Conservation (phyloP, 805 yeast genomes). For the Scheffersomyces lignosus region DNA sequence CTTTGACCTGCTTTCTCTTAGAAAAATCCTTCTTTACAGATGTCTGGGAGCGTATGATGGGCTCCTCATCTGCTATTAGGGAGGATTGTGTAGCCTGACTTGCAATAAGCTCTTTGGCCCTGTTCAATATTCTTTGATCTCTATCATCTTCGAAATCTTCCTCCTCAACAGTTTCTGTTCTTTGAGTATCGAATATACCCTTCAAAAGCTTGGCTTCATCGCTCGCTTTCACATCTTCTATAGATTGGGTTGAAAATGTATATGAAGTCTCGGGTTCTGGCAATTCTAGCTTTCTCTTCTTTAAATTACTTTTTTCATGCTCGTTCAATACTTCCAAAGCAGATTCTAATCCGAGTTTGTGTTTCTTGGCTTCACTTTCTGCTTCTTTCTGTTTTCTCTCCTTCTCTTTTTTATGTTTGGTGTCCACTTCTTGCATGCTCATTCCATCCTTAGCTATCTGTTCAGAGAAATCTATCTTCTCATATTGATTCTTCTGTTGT, state of each 20-base stretch:
- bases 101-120: constrained; percentile 33
- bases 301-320: constrained; percentile 19
- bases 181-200: background rate
- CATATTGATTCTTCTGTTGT: constrained; percentile 35
- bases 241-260: background rate
- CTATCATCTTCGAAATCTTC: constrained; percentile 14
- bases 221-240: background rate
- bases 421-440: constrained; percentile 34
- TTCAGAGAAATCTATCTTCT: constrained; percentile 42
- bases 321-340: constrained; percentile 23
- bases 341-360: constrained; percentile 20
- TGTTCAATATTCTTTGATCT: constrained; percentile 34
- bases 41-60: background rate
- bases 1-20: background rate
- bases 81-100: constrained; percentile 34
- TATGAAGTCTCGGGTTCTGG: constrained; percentile 19
- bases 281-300: constrained; percentile 26
- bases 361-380: constrained; percentile 14
- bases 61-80: constrained; percentile 15
- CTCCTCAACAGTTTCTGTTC: constrained; percentile 9
- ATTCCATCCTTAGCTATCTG: constrained; percentile 48
- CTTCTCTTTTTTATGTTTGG: constrained; percentile 30
- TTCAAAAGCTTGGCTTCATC: background rate
- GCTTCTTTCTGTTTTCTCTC: constrained; percentile 20
- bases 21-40: background rate